A percentile compares a stretch with the other conserved stretches of the same genome.
Evolutionary conservation across 768 basidiomycete genomes (phyloP).

Genomic region (Dioszegia hungarica): DNA sequence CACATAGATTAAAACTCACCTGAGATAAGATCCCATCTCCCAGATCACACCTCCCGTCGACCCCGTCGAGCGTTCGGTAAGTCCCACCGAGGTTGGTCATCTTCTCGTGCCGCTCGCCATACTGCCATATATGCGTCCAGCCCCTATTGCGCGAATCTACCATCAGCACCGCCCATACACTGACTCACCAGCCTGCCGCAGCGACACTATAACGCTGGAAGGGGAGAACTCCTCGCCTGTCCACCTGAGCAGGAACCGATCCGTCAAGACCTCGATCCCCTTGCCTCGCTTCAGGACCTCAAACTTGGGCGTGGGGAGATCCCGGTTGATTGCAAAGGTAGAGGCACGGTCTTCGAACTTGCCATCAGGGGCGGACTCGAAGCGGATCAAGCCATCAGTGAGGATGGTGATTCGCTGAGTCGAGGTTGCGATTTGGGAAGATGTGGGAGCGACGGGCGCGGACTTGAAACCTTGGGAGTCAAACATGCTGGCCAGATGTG

Average conservation of each 20-base stretch:
- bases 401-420: constrained; percentile 20
- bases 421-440: background rate
- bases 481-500: background rate
- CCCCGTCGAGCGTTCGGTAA: constrained; percentile 21
- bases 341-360: constrained; percentile 32
- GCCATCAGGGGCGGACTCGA: constrained; percentile 18
- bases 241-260: constrained; percentile 11
- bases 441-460: background rate
- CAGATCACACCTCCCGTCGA: constrained; percentile 24
- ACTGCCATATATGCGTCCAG: constrained; percentile 4
- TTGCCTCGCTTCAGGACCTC: constrained; percentile 4
- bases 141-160: constrained; percentile 1
- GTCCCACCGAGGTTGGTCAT: constrained; percentile 25
- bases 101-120: constrained; percentile 7
- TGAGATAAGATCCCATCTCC: constrained; percentile 21
- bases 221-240: constrained; percentile 20
- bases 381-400: constrained; percentile 21
- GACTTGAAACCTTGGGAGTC: background rate
- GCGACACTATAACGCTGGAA: constrained; percentile 11
- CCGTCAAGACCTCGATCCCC: constrained; percentile 18
- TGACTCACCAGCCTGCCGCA: constrained; percentile 8
- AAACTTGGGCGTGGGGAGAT: constrained; percentile 18
- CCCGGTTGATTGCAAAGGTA: constrained; percentile 26
- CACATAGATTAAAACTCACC: constrained; percentile 10
- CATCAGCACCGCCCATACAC: background rate